A percentile compares a stretch with the other conserved stretches of the same genome.
Evolutionary conservation across 495 filamentous ascomycete genomes (phyloP).

Genomic region (Aspergillus ostianus): DNA sequence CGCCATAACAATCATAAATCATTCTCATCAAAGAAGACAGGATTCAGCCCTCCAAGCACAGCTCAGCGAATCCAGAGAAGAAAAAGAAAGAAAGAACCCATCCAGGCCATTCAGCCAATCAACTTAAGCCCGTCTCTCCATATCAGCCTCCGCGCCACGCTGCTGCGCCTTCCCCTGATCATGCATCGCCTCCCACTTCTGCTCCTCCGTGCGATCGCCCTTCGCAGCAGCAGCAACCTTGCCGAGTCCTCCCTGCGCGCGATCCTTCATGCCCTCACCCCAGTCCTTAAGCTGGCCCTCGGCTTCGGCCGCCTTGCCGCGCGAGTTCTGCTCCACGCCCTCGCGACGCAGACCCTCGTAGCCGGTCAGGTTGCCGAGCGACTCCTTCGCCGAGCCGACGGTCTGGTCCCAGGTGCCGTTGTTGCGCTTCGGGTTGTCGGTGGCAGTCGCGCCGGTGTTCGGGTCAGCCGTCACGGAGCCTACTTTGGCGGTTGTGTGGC

Average conservation of each 20-base stretch:
- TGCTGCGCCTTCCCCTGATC: conserved; percentile 85
- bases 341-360: conserved; percentile 69
- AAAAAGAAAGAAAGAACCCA: conserved; percentile 2
- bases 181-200: conserved; percentile 63
- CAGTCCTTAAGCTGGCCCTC: conserved; percentile 78
- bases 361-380: conserved; percentile 71
- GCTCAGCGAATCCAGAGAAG: neutral
- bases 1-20: neutral
- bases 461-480: conserved; percentile 64
- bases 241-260: conserved; percentile 70
- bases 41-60: no score
- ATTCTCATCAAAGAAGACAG: neutral
- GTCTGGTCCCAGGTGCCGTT: conserved; percentile 84
- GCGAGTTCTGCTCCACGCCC: conserved; percentile 74
- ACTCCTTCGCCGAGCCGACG: conserved; percentile 79
- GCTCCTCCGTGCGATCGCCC: conserved; percentile 65
- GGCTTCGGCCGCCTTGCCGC: conserved; percentile 80
- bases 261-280: conserved; percentile 67
- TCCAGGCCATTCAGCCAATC: neutral
- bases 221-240: conserved; percentile 65
- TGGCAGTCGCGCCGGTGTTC: conserved; percentile 65
- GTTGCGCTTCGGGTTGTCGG: conserved; percentile 69
- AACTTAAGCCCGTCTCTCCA: conserved; percentile 28
- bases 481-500: conserved; percentile 60
- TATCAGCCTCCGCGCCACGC: conserved; percentile 79